Conservation (phyloP, 179 eudicot species). For the Amaranthus tricolor region DNA sequence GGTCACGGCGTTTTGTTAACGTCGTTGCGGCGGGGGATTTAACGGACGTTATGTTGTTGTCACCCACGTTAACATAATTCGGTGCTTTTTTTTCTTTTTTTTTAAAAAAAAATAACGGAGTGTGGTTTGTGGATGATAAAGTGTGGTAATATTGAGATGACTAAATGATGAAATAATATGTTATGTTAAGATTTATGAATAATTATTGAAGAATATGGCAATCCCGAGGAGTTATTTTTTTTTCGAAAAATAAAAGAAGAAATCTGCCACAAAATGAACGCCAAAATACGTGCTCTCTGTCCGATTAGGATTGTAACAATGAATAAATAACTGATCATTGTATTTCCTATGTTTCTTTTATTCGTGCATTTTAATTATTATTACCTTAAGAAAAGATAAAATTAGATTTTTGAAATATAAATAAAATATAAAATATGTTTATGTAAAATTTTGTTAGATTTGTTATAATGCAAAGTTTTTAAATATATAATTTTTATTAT, state of each 20-base stretch:
- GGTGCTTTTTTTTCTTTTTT: neutral
- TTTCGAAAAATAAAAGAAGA: neutral
- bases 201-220: conserved; percentile 38
- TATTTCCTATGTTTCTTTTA: too few relatives aligned
- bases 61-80: neutral
- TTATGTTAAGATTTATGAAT: neutral
- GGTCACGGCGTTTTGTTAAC: conserved; percentile 41
- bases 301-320: too few relatives aligned
- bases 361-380: too few relatives aligned
- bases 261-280: neutral
- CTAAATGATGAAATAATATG: neutral
- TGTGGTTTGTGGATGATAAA: neutral
- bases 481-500: too few relatives aligned
- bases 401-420: too few relatives aligned
- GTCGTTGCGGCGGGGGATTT: conserved; percentile 33
- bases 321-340: too few relatives aligned
- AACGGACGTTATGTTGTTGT: conserved; percentile 22
- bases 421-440: too few relatives aligned
- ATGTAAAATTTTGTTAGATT: too few relatives aligned
- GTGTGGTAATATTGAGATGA: neutral
- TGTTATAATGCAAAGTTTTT: too few relatives aligned
- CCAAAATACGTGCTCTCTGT: too few relatives aligned
- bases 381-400: too few relatives aligned
- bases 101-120: neutral
- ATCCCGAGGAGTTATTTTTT: conserved; percentile 52